These are phyloP conservation scores for Syzygium aromaticum DNA, from an alignment of 345 rosid genomes.

Conservation along the genomic window DNA sequence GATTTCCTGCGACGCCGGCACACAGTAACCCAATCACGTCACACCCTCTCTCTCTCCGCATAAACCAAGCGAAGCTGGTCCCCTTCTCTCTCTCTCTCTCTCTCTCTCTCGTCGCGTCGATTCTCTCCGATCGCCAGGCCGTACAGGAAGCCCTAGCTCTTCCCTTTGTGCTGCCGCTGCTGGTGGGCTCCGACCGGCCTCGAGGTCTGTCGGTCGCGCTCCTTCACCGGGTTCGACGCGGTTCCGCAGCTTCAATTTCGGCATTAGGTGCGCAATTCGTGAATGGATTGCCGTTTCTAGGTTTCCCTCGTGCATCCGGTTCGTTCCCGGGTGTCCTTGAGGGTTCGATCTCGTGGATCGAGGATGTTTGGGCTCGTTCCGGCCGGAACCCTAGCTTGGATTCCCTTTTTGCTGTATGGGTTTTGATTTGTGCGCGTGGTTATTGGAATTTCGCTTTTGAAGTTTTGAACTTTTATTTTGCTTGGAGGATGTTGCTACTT, in stretches of 20 bases:
- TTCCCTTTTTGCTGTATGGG: not conserved
- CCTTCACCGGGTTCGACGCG: not conserved
- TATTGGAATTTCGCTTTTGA: not conserved
- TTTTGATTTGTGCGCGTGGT: not conserved
- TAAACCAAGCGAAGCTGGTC: not conserved
- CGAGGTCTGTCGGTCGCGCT: not conserved
- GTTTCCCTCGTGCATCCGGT: not conserved
- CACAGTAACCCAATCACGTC: not conserved
- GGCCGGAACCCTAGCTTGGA: not conserved
- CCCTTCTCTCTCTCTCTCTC: not conserved
- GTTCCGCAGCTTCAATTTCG: not conserved
- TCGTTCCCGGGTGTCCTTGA: not conserved
- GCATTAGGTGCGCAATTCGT: not conserved
- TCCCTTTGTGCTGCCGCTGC: not conserved
- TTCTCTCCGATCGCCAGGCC: conserved; percentile 2
- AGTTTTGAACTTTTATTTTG: not conserved
- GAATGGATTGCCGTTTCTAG: not conserved
- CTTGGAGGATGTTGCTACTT: not conserved
- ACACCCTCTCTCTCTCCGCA: not conserved
- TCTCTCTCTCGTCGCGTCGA: not conserved
- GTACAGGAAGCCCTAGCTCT: not conserved
- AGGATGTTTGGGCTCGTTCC: not conserved
- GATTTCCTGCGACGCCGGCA: not conserved
- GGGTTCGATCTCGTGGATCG: not conserved
- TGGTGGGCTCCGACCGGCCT: not conserved